Evolutionary conservation across 2,329 filamentous ascomycete genomes (phyloP), one percentile per base, ranked within the genome.

Genomic region (Cylindrodendrum hubeiense): DNA sequence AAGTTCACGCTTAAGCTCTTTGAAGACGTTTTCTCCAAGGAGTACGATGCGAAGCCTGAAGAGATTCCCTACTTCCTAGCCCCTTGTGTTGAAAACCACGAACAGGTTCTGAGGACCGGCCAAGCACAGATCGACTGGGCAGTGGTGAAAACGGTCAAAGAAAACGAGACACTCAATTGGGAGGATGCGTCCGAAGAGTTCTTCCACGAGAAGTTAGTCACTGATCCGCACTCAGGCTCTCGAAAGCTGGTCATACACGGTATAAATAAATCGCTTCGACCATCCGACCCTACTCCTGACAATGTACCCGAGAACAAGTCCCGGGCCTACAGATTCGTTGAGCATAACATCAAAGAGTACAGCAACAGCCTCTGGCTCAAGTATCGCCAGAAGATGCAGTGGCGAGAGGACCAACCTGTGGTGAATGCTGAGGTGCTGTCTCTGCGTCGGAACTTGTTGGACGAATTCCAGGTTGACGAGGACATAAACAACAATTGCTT

Each of bases 21-120:
- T 77, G 82, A 88, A 17, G 94, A 98, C 71, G 83, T 98, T 0
- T 98, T 97, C 81, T 95, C 94, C 78, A 99, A 99, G 77, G 84
- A 85, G 3, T 99, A 93, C 73, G 89, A 92, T 52, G 82, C 87
- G 0, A 84, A 89, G 17, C 71, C 83, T 0, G 79, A 84, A 1
- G 89, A 90, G 28, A 86, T 97, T 76, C 91, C 94, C 0, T 99
- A 98, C 78, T 97, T 94, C 82, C 75, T 98, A 15, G 92, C 90
- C 0, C 95, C 96, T 0, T 74, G 79, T 9, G 52, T 19, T 0
- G 43, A 73, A 10, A 44, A 39, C 1, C 80, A 83, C 47, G 34
- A 39, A 1, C 28, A 30, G 0, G 21, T 59, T 7, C 49, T 53
- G 2, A 55, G 69, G 5, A 60, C 60, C 3, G 44, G 19, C 3